Conservation (phyloP, 306 rosid genomes). For the Castanopsis chinensis region DNA sequence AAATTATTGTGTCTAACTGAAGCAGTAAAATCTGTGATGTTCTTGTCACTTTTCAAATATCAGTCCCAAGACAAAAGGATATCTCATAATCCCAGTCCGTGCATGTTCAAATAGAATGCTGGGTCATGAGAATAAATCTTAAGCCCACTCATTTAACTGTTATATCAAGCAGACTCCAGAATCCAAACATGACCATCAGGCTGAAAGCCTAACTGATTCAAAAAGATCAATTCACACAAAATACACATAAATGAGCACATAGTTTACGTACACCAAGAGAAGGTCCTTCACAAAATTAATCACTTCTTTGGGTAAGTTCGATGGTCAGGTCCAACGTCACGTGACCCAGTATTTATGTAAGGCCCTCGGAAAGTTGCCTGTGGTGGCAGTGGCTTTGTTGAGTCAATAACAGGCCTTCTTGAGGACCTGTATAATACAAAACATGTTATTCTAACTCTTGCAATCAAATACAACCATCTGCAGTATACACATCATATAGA, state of each 20-base stretch:
- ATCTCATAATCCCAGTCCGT: neutral
- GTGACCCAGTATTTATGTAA: slow-evolving; percentile 88
- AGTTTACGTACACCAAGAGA: neutral
- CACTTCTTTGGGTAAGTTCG: slow-evolving; percentile 61
- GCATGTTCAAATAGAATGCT: neutral
- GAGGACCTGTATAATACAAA: slow-evolving; percentile 56
- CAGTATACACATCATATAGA: neutral
- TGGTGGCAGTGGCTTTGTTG: slow-evolving; percentile 79
- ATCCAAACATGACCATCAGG: slow-evolving; percentile 3
- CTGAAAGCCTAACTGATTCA: neutral
- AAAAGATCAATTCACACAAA: neutral
- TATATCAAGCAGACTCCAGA: neutral
- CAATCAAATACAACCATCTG: neutral
- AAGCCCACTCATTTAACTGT: neutral
- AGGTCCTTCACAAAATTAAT: neutral
- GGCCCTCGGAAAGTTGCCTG: slow-evolving; percentile 99
- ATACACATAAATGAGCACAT: neutral
- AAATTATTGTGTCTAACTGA: neutral
- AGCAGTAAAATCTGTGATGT: neutral
- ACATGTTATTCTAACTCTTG: slow-evolving; percentile 2
- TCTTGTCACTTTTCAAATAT: neutral
- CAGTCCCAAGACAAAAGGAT: neutral
- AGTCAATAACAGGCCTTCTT: slow-evolving; percentile 74
- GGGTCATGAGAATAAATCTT: neutral
- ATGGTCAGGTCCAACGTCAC: slow-evolving; percentile 80